These are phyloP conservation scores for Hypoxylon sp. DNA, from an alignment of 2,329 filamentous ascomycete species.

Conservation along the genomic window DNA sequence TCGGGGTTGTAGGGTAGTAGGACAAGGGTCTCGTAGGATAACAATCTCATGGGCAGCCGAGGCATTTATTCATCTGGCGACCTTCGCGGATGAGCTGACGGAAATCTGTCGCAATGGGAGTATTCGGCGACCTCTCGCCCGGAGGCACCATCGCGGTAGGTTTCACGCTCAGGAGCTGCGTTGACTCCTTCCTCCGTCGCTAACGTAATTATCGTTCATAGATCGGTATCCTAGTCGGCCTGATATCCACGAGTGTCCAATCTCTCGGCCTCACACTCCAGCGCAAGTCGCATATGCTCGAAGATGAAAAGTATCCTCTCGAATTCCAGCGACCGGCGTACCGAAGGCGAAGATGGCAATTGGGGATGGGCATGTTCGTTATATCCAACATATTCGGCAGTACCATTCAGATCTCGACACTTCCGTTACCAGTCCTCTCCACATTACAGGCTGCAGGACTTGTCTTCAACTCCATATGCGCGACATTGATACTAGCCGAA, in stretches of 20 bases:
- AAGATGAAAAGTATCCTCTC: constrained; percentile 90
- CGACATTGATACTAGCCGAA: constrained; percentile 90
- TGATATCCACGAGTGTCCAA: constrained; percentile 94
- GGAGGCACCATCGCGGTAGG: constrained; percentile 68
- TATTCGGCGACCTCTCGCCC: constrained; percentile 82
- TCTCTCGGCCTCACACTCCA: constrained; percentile 95
- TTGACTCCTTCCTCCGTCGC: constrained; percentile 18
- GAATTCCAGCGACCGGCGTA: constrained; percentile 89
- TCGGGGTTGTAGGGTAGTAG: constrained; percentile 21
- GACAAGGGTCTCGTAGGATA: constrained; percentile 12
- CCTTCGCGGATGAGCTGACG: constrained; percentile 63
- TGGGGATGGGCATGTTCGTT: constrained; percentile 98
- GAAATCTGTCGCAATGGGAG: constrained; percentile 72
- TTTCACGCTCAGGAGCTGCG: constrained; percentile 25
- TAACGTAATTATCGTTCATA: constrained; percentile 55
- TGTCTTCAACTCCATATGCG: constrained; percentile 99
- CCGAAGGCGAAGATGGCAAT: constrained; percentile 91
- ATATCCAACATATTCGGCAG: constrained; percentile 94
- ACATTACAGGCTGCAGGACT: constrained; percentile 95
- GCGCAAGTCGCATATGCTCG: constrained; percentile 97
- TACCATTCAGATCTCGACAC: constrained; percentile 96
- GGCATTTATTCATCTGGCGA: constrained; percentile 40
- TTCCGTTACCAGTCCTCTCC: constrained; percentile 93
- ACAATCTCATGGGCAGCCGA: constrained; percentile 47
- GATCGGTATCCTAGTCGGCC: constrained; percentile 93